These are phyloP conservation scores for Lactarius hengduanensis DNA, from an alignment of 768 basidiomycete genomes.

Conservation along the genomic window DNA sequence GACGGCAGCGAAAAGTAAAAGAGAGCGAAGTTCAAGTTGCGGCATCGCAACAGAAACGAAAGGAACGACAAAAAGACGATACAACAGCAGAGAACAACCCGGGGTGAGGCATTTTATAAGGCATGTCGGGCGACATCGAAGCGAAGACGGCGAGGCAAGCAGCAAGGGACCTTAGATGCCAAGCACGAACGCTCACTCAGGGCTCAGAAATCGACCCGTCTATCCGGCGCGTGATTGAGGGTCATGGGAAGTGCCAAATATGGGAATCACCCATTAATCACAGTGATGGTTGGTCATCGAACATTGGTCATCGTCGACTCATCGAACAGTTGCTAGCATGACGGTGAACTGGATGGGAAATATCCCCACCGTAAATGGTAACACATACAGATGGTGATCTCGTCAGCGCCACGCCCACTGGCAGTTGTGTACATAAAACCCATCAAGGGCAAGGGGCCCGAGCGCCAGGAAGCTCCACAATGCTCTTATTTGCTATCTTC, in stretches of 20 bases:
- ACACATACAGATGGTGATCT: neutral
- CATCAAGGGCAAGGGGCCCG: neutral
- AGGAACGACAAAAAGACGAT: neutral
- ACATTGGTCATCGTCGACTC: too few relatives aligned
- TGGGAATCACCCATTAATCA: too few relatives aligned
- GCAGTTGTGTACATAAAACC: neutral
- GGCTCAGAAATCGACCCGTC: too few relatives aligned
- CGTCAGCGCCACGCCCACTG: neutral
- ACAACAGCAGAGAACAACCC: neutral
- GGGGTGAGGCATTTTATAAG: slow-evolving; percentile 11
- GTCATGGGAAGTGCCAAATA: too few relatives aligned
- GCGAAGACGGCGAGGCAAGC: too few relatives aligned
- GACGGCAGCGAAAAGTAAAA: slow-evolving; percentile 5
- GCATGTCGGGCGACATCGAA: neutral
- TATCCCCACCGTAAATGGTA: neutral
- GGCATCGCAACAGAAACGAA: neutral
- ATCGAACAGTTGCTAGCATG: too few relatives aligned
- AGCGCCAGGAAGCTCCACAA: neutral
- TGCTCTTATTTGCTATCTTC: too few relatives aligned
- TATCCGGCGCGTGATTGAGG: too few relatives aligned
- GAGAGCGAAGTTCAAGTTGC: neutral
- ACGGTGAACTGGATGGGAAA: neutral
- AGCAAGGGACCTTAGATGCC: too few relatives aligned
- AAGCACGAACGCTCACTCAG: too few relatives aligned
- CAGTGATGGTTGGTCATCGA: too few relatives aligned